phyloP scores from a whole-genome alignment of 192 early-diverging fungal species.

The Linnemannia hyalina region DNA sequence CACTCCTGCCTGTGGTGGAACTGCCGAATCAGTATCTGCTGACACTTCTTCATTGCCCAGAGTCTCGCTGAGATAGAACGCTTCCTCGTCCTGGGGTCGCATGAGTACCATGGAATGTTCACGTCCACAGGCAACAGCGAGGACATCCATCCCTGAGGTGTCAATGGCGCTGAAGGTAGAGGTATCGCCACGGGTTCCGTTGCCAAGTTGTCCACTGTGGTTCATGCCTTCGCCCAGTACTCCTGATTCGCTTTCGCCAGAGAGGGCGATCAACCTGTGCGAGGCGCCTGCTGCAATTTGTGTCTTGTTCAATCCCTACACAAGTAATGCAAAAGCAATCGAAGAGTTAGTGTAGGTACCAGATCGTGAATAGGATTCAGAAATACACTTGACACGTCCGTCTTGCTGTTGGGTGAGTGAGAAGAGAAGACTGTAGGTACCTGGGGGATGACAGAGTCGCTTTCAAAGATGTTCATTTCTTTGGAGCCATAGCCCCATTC shows the following conservation, averaged over 20 bases:
- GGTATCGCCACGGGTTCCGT: conserved; percentile 14
- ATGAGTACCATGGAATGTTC: conserved; percentile 76
- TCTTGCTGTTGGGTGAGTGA: background rate
- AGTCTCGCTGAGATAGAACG: background rate
- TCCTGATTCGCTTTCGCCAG: conserved; percentile 35
- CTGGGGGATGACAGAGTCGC: conserved; percentile 28
- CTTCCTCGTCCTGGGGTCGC: conserved; percentile 5
- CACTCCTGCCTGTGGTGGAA: background rate
- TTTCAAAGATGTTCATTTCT: conserved; percentile 29
- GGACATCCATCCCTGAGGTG: conserved; percentile 45
- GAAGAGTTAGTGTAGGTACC: background rate
- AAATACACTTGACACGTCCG: background rate
- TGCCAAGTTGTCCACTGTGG: conserved; percentile 65
- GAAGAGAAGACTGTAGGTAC: background rate
- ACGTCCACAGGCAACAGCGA: conserved; percentile 71
- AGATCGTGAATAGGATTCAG: background rate
- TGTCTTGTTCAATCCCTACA: conserved; percentile 34
- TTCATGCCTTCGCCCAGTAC: conserved; percentile 66
- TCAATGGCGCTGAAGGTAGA: conserved; percentile 27
- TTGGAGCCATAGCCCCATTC: conserved; percentile 50
- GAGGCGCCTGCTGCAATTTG: conserved; percentile 51
- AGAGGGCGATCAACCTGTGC: conserved; percentile 40
- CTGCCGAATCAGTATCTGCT: background rate
- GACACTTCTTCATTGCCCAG: background rate
- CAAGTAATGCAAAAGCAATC: background rate